These are phyloP conservation scores for Cutaneotrichosporon arboriforme DNA, from an alignment of 1,284 basidiomycete species.

Conservation along the genomic window DNA sequence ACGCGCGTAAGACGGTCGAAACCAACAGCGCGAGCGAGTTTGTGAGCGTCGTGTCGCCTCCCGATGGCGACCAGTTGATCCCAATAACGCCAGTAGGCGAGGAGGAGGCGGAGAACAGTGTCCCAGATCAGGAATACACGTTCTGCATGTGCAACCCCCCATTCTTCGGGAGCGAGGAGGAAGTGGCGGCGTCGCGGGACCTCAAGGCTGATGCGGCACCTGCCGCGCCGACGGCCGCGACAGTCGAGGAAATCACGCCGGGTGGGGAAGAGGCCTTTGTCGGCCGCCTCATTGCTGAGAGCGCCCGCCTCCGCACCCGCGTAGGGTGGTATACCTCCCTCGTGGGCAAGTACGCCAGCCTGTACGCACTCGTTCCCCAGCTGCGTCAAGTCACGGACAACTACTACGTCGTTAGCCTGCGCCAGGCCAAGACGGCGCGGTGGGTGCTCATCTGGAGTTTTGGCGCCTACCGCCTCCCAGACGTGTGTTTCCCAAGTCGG, in stretches of 20 bases:
- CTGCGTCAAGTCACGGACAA: constrained; percentile 66
- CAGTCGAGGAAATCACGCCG: constrained; percentile 74
- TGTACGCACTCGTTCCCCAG: constrained; percentile 57
- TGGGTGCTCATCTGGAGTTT: constrained; percentile 89
- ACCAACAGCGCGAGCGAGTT: constrained; percentile 52
- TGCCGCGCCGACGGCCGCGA: constrained; percentile 74
- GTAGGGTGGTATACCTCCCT: constrained; percentile 73
- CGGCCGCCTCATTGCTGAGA: constrained; percentile 69
- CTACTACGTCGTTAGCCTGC: constrained; percentile 74
- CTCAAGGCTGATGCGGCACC: constrained; percentile 61
- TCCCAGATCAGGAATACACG: background rate
- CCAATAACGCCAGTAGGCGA: background rate
- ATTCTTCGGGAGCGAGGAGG: constrained; percentile 70
- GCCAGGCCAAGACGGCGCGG: constrained; percentile 76
- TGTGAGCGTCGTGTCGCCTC: background rate
- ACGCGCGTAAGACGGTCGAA: constrained; percentile 56
- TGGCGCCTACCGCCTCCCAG: constrained; percentile 59
- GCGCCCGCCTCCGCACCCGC: constrained; percentile 52
- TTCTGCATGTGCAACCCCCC: constrained; percentile 95
- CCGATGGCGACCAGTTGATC: background rate
- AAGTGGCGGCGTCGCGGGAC: constrained; percentile 59
- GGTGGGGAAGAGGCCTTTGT: constrained; percentile 85
- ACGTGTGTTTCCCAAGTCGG: constrained; percentile 56
- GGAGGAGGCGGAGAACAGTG: background rate
- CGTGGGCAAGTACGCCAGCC: constrained; percentile 75